These are phyloP conservation scores for Angomonas ambiguus DNA, from an alignment of 208 protist genomes.

Conservation along the genomic window DNA sequence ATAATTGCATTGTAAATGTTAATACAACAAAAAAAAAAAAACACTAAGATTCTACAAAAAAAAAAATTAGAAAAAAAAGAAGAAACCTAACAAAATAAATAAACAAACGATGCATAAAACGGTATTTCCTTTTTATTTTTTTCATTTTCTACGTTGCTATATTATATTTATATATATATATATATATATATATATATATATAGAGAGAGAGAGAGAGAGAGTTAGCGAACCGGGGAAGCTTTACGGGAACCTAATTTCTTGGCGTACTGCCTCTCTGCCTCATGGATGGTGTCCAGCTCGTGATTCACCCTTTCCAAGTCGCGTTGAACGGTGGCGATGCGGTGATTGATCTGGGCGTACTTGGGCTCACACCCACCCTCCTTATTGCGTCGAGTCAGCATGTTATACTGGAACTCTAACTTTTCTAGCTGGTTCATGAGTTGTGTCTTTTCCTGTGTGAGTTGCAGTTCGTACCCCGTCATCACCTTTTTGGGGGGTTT, in stretches of 20 bases:
- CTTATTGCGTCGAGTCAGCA: conserved; percentile 13
- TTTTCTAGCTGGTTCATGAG: conserved; percentile 35
- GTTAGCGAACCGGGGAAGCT: not conserved
- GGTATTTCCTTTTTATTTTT: conserved; percentile 3
- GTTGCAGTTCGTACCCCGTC: not conserved
- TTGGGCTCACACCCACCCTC: conserved; percentile 40
- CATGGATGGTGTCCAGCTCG: conserved; percentile 20
- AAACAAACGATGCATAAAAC: conserved; percentile 1
- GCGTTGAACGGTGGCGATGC: conserved; percentile 36
- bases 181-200: too few relatives aligned
- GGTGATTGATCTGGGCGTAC: conserved; percentile 37
- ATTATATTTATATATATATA: too few relatives aligned
- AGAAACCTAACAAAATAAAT: not conserved
- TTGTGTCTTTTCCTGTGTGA: not conserved
- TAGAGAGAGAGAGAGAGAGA: too few relatives aligned
- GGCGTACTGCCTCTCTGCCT: not conserved
- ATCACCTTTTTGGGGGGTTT: not conserved
- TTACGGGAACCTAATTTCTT: not conserved
- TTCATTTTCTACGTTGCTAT: not conserved
- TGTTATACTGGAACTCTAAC: conserved; percentile 38
- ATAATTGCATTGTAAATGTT: too few relatives aligned
- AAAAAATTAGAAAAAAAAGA: conserved; percentile 4
- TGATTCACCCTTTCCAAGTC: conserved; percentile 40
- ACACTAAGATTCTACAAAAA: conserved; percentile 2
- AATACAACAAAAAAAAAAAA: too few relatives aligned